These are phyloP conservation scores for Beauveria caledonica DNA, from an alignment of 2,329 filamentous ascomycete genomes.

Conservation along the genomic window DNA sequence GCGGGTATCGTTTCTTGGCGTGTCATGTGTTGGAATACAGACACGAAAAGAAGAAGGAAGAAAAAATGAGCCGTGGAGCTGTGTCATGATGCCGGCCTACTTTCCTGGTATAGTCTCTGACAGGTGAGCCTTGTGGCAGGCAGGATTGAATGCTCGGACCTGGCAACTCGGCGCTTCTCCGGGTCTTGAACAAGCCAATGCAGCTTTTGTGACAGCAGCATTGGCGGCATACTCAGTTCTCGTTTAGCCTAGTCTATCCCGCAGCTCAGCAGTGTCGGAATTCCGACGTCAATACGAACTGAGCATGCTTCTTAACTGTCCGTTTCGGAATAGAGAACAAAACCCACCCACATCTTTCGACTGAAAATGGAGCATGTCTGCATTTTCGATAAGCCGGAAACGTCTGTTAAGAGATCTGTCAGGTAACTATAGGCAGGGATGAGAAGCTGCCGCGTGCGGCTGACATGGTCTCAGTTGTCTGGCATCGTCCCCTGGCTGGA, in stretches of 20 bases:
- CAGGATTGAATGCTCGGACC: neutral
- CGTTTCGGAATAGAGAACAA: no score
- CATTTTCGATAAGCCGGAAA: no score
- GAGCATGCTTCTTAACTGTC: no score
- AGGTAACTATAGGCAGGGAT: no score
- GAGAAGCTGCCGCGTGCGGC: no score
- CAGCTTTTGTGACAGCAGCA: neutral
- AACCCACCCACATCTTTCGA: no score
- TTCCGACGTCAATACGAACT: no score
- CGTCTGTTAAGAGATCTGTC: no score
- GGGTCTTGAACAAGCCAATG: neutral
- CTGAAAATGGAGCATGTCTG: no score
- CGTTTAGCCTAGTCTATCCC: no score
- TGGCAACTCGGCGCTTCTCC: conserved; percentile 8
- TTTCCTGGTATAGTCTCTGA: neutral
- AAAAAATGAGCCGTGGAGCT: neutral
- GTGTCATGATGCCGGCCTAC: neutral
- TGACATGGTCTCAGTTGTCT: no score
- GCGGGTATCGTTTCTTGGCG: neutral
- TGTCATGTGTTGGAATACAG: neutral
- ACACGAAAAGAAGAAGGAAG: neutral
- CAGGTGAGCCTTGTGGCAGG: neutral
- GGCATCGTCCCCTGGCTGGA: no score
- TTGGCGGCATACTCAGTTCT: neutral
- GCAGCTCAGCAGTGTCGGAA: neutral